Percentiles rank a stretch among this genome's conserved stretches.
These are phyloP conservation scores for Alternaria angustiovoidea DNA, from an alignment of 2,329 filamentous ascomycete genomes.

Conservation along the genomic window DNA sequence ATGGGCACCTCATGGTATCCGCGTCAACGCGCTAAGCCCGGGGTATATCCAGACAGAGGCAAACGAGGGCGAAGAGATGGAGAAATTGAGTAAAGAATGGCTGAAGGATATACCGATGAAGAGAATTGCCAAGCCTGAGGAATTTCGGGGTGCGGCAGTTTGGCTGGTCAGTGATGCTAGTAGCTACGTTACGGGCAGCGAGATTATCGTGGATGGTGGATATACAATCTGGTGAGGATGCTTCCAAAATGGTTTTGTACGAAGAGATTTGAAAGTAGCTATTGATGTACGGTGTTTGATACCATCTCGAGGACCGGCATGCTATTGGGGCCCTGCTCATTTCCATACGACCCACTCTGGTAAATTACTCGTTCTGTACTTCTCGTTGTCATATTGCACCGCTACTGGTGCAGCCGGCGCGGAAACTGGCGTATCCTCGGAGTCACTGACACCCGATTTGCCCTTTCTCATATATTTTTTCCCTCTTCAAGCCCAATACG, in stretches of 20 bases:
- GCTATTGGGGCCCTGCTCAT: not conserved
- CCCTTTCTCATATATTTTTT: no score
- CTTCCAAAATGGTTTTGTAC: not conserved
- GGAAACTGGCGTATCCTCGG: not conserved
- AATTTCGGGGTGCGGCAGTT: slow-evolving; percentile 47
- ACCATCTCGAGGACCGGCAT: not conserved
- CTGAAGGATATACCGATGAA: slow-evolving; percentile 47
- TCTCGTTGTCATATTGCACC: not conserved
- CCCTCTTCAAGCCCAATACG: no score
- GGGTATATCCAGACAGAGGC: slow-evolving; percentile 86
- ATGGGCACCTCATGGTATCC: slow-evolving; percentile 80
- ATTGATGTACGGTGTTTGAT: not conserved
- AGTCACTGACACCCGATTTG: not conserved
- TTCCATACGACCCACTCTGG: not conserved
- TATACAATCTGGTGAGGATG: slow-evolving; percentile 54
- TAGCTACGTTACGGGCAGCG: slow-evolving; percentile 73
- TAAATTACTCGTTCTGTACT: not conserved
- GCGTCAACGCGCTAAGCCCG: slow-evolving; percentile 83
- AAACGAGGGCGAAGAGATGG: slow-evolving; percentile 52
- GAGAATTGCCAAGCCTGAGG: slow-evolving; percentile 50
- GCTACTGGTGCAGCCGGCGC: not conserved
- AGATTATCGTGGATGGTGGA: slow-evolving; percentile 61
- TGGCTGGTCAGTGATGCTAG: slow-evolving; percentile 27
- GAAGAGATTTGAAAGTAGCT: not conserved
- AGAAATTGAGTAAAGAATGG: slow-evolving; percentile 38